Base-by-base conservation (phyloP, 208 protist species). In the Phytomonas sp. region DNA sequence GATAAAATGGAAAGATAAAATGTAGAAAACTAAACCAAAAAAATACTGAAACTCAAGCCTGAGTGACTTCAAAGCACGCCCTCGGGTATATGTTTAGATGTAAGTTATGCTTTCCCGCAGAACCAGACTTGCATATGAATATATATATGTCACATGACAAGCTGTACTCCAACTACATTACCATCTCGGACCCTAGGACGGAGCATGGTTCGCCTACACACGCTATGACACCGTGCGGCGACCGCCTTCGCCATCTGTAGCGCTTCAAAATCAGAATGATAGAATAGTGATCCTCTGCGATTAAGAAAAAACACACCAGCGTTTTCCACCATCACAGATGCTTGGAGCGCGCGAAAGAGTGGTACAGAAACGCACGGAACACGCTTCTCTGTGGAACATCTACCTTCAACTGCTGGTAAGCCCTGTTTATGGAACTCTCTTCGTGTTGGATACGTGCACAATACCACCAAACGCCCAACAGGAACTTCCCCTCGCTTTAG, bases 401-500 rank as follows among this genome's bases (percentile, higher is more conserved):
- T 26, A 56, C 46, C 46, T 26, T 56, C 20, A 23, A 56, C 13
- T 5, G 46, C 26, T 56, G 46, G 46, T 56, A 26, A 26, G 46
- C 46, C 46, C 20, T 26, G 46, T 23, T 56, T 56, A 56, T 56
- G 46, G 20, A 0, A 26, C 46, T 26, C 46, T 1, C 20, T 56
- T 56, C 26, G 8, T 56, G 0, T 34, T 4, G 77, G 60, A 60
- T 81, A 89, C 28, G 83, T 81, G 66, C 80, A 85, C 60, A 82
- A 63, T 59, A 86, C 73, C 11, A 53, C 34, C 33, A 95, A 69
- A 30, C 71, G 80, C 8, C 88, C 79, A n/a, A 86, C 26, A 36
- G 81, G 66, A 29, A 90, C 80, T 36, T 80, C 69, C 26, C 89
- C 89, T 68, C 86, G 82, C 34, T 78, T 69, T 68, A 95, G 67